Evolutionary conservation across 2,329 filamentous ascomycete species (phyloP).

Genomic region (Calonectria henricotiae): DNA sequence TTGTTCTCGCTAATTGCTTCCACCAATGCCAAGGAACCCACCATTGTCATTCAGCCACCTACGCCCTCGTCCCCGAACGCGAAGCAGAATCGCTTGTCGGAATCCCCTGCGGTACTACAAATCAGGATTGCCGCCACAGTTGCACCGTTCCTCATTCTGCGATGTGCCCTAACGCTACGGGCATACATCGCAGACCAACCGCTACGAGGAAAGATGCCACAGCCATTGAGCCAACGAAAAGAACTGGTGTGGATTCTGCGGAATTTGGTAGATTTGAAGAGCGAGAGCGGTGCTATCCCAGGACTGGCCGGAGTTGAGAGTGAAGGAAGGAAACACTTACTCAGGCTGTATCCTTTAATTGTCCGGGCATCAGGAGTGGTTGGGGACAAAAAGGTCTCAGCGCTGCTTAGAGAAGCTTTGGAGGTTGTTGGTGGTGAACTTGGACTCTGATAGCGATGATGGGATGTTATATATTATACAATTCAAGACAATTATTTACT

Average conservation of each 20-base stretch:
- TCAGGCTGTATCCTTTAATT: slow-evolving; percentile 85
- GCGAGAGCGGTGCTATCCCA: slow-evolving; percentile 80
- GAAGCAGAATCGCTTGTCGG: slow-evolving; percentile 44
- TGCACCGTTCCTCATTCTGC: slow-evolving; percentile 86
- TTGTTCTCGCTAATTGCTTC: slow-evolving; percentile 79
- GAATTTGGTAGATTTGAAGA: slow-evolving; percentile 77
- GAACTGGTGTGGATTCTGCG: slow-evolving; percentile 83
- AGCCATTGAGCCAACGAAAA: slow-evolving; percentile 84
- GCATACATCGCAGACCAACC: slow-evolving; percentile 94
- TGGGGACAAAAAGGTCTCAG: slow-evolving; percentile 75
- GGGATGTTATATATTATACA: slow-evolving; percentile 8
- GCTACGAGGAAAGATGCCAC: slow-evolving; percentile 89
- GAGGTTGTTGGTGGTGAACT: slow-evolving; percentile 74
- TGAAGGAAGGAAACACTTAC: slow-evolving; percentile 80
- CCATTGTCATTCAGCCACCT: slow-evolving; percentile 61
- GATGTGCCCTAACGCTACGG: slow-evolving; percentile 85
- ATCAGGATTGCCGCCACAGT: slow-evolving; percentile 81
- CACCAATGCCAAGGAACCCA: slow-evolving; percentile 56
- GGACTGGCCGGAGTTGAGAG: slow-evolving; percentile 67
- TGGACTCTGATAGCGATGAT: slow-evolving; percentile 43
- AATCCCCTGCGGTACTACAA: slow-evolving; percentile 58
- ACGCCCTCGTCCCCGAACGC: slow-evolving; percentile 61
- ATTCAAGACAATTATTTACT: not conserved
- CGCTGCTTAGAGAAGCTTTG: slow-evolving; percentile 73
- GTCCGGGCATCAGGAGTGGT: slow-evolving; percentile 73